Conservation (phyloP, 805 yeast species). For the Teunomyces atbi region DNA sequence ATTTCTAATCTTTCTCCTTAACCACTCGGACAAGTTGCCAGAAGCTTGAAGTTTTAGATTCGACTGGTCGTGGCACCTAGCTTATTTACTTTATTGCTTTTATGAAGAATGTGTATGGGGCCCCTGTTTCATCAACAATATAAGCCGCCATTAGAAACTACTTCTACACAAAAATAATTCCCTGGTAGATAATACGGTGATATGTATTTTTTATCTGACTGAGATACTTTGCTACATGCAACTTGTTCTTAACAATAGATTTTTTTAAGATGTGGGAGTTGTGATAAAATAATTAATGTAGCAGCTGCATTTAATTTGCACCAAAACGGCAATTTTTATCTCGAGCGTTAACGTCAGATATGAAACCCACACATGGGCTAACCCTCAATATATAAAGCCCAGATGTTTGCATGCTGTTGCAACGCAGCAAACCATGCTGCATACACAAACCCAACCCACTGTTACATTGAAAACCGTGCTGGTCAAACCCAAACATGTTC, state of each 20-base stretch:
- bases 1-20: slow-evolving; percentile 49
- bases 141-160: background rate
- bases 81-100: background rate
- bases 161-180: background rate
- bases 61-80: background rate
- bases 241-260: background rate
- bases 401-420: background rate
- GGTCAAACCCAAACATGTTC: slow-evolving; percentile 13
- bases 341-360: background rate
- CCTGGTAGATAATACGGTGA: background rate
- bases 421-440: background rate
- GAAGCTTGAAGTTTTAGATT: background rate
- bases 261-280: background rate
- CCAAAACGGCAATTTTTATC: slow-evolving; percentile 1
- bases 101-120: background rate
- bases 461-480: background rate
- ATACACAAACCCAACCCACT: background rate
- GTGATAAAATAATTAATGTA: background rate
- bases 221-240: background rate
- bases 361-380: slow-evolving; percentile 1
- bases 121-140: background rate
- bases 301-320: slow-evolving; percentile 1
- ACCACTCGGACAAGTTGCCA: slow-evolving; percentile 50
- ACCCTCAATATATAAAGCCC: background rate
- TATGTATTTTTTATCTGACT: background rate